Percentiles rank a stretch among this genome's conserved stretches.
These are phyloP conservation scores for Lepidium didymum DNA, from an alignment of 345 rosid genomes.

Conservation along the genomic window DNA sequence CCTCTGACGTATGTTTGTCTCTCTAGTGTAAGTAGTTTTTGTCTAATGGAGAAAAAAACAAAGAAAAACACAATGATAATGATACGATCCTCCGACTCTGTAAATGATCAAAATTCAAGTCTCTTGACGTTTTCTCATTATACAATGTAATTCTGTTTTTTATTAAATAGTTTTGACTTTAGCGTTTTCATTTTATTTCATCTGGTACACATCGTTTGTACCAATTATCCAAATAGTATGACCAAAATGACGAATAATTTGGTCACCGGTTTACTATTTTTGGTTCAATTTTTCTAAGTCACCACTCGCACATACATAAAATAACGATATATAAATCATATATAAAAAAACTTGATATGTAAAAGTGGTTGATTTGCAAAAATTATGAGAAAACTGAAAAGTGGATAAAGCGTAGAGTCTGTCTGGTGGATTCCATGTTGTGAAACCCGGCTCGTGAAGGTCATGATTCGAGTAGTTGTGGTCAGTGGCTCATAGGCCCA, in stretches of 20 bases:
- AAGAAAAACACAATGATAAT: background rate
- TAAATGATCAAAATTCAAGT: conserved; percentile 22
- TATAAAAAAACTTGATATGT: background rate
- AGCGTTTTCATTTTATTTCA: background rate
- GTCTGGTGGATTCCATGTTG: background rate
- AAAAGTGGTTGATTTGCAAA: background rate
- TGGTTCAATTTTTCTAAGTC: background rate
- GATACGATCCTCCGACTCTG: conserved; percentile 31
- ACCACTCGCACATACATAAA: background rate
- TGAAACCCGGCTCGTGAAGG: background rate
- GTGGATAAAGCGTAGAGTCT: background rate
- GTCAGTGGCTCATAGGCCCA: conserved; percentile 2
- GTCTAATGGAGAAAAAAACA: conserved; percentile 24
- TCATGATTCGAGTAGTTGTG: background rate
- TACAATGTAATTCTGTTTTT: conserved; percentile 21
- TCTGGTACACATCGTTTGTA: background rate
- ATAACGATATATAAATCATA: background rate
- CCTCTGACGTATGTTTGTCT: conserved; percentile 22
- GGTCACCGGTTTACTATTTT: background rate
- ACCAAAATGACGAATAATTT: background rate
- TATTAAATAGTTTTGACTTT: background rate
- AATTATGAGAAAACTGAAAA: background rate
- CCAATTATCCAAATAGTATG: background rate
- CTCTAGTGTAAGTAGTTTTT: conserved; percentile 34
- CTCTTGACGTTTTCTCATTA: conserved; percentile 7